Conservation (phyloP, 352 stramenopile genomes). For the Discostella stelligera region DNA sequence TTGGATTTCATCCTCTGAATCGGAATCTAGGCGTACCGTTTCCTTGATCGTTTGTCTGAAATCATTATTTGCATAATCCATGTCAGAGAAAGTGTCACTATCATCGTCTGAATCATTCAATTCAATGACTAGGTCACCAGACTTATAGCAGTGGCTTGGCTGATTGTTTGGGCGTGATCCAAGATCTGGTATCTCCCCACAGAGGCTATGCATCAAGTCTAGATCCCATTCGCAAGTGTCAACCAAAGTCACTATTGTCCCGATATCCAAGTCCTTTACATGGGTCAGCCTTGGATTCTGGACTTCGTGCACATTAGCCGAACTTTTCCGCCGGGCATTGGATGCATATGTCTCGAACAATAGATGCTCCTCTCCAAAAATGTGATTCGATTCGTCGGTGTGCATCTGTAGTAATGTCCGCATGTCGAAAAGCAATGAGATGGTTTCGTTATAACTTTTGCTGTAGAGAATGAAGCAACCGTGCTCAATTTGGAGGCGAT, state of each 20-base stretch:
- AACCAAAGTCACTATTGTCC: slow-evolving; percentile 30
- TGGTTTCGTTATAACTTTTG: slow-evolving; percentile 60
- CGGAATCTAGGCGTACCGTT: slow-evolving; percentile 33
- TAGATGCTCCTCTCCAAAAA: slow-evolving; percentile 13
- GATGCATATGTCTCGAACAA: slow-evolving; percentile 43
- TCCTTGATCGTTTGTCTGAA: slow-evolving; percentile 17
- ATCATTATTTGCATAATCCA: slow-evolving; percentile 19
- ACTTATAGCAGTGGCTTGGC: neutral
- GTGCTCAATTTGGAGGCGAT: slow-evolving; percentile 53
- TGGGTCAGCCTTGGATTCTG: slow-evolving; percentile 9
- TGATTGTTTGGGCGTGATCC: neutral
- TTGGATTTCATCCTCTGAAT: slow-evolving; percentile 34
- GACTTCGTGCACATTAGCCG: slow-evolving; percentile 6
- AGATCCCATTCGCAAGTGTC: slow-evolving; percentile 30
- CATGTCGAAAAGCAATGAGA: slow-evolving; percentile 54
- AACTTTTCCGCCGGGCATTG: slow-evolving; percentile 28
- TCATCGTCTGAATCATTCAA: slow-evolving; percentile 33
- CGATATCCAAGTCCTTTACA: slow-evolving; percentile 36
- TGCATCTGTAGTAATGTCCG: slow-evolving; percentile 30
- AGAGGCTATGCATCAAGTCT: slow-evolving; percentile 17
- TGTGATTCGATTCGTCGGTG: slow-evolving; percentile 1
- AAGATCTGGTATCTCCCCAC: slow-evolving; percentile 20
- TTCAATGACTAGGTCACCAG: slow-evolving; percentile 24
- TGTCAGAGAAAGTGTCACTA: slow-evolving; percentile 15
- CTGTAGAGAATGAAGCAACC: slow-evolving; percentile 58